These are phyloP conservation scores for Melampsora americana DNA, from an alignment of 1,284 basidiomycete species.

Conservation along the genomic window DNA sequence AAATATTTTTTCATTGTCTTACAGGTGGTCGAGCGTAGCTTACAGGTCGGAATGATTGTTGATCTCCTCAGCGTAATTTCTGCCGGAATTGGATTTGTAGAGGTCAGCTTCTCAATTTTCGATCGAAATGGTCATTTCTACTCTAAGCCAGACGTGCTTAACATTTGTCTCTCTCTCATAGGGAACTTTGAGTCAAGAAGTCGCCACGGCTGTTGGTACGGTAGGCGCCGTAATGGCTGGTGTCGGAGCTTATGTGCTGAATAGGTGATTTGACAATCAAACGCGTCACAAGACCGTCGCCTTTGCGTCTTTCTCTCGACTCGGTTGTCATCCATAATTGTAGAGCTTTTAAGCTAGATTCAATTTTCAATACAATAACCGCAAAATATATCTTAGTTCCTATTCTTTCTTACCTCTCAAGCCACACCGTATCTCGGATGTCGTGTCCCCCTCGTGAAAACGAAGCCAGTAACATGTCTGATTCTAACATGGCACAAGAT, in stretches of 20 bases:
- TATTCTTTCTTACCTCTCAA: too few species aligned
- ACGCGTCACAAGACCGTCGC: too few species aligned
- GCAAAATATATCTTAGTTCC: too few species aligned
- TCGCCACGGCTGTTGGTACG: slow-evolving; percentile 30
- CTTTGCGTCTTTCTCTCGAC: too few species aligned
- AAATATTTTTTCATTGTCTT: too few species aligned
- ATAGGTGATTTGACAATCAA: slow-evolving; percentile 11
- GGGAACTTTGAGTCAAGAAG: slow-evolving; percentile 44
- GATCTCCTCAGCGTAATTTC: slow-evolving; percentile 24
- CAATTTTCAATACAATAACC: too few species aligned
- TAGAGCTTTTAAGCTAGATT: too few species aligned
- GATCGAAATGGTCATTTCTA: neutral
- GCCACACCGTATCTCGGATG: too few species aligned
- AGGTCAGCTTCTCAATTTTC: slow-evolving; percentile 7
- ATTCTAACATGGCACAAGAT: too few species aligned
- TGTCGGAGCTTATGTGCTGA: slow-evolving; percentile 34
- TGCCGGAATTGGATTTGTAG: slow-evolving; percentile 35
- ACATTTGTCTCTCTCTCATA: neutral
- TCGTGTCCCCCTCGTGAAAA: too few species aligned
- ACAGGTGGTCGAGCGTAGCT: slow-evolving; percentile 15
- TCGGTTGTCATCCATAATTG: too few species aligned
- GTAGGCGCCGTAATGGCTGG: slow-evolving; percentile 24
- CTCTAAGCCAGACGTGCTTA: neutral
- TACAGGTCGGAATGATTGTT: slow-evolving; percentile 34
- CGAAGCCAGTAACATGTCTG: too few species aligned